Evolutionary conservation across 352 stramenopile genomes (phyloP).

Genomic region (Phytopythium boreale): DNA sequence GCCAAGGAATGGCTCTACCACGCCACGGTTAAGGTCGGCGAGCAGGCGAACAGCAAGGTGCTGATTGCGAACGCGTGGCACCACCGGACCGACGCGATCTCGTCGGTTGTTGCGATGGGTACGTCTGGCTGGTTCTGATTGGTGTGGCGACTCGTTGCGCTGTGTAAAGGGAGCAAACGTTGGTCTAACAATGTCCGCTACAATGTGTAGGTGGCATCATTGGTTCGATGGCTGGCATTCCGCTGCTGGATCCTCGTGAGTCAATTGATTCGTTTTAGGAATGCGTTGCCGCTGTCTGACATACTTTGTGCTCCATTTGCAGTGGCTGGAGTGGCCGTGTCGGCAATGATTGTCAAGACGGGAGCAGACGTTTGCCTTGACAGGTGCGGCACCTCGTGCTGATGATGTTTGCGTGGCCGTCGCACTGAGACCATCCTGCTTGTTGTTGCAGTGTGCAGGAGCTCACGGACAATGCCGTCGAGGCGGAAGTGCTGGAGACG

Average conservation of each 20-base stretch:
- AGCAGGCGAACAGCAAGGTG: slow-evolving; percentile 92
- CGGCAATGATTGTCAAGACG: slow-evolving; percentile 88
- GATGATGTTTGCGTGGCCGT: not conserved
- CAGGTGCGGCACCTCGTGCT: slow-evolving; percentile 28
- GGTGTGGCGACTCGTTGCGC: not conserved
- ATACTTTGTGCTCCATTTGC: not conserved
- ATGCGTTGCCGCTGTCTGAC: not conserved
- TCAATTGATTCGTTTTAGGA: slow-evolving; percentile 1
- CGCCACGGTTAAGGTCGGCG: slow-evolving; percentile 90
- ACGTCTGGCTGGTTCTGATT: not conserved
- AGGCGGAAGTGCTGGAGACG: slow-evolving; percentile 74
- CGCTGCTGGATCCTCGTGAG: slow-evolving; percentile 52
- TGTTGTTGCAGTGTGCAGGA: slow-evolving; percentile 56
- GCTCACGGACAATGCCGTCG: slow-evolving; percentile 82
- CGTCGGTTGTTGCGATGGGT: slow-evolving; percentile 84
- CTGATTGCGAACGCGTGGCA: slow-evolving; percentile 98
- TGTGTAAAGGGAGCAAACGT: not conserved
- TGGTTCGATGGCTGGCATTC: slow-evolving; percentile 63
- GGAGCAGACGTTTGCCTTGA: slow-evolving; percentile 81
- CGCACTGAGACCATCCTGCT: not conserved
- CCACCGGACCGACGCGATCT: slow-evolving; percentile 89
- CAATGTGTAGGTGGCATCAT: slow-evolving; percentile 49
- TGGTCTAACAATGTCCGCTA: not conserved
- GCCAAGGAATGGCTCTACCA: slow-evolving; percentile 95
- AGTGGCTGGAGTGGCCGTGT: slow-evolving; percentile 83